Evolutionary conservation across 2,329 filamentous ascomycete species (phyloP), one percentile per base, ranked within the genome.

Genomic region (Davidsoniella neocaledoniae): DNA sequence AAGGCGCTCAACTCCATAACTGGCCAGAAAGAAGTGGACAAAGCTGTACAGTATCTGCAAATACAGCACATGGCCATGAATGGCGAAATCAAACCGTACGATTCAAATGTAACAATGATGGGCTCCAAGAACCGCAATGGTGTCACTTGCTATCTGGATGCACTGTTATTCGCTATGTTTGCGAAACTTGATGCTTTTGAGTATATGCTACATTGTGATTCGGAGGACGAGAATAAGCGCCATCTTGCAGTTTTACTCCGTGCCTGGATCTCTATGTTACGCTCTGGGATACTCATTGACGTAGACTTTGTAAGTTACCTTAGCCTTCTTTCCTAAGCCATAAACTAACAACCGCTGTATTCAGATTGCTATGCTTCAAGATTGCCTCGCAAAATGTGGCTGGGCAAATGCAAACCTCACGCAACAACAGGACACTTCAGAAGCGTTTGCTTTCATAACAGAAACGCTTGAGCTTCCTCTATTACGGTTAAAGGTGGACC

Each of bases 141-240:
- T 44, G 86, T 94, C 36, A 96, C 90, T n/a, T 98, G 91, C 67
- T 96, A 93, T 62, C 70, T 96, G 14, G 91, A 96, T 62, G 76
- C 90, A 0, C 68, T 96, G 19, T 73, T 98, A 1, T 96, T 95
- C 62, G 83, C 90, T 62, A 95, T 98, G 86, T 96, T 96, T 62
- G 83, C 85, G 16, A 81, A 85, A 53, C 72, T 95, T 37, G 82
- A 86, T 56, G 88, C 83, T 55, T 98, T 94, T 62, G 90, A 96
- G 63, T 86, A 83, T 45, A 94, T 96, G 72, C 71, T 95, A 33
- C 88, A 85, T 62, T 82, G 81, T 51, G 78, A 81, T 6, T 85
- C 86, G 54, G 73, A 57, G 14, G 83, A 91, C 54, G 78, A 86
- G 55, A 64, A 69, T 9, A 76, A 81, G 55, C 79, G 76, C 57